Base-by-base conservation (phyloP, 495 filamentous ascomycete genomes). In the Xylaria venustula region DNA sequence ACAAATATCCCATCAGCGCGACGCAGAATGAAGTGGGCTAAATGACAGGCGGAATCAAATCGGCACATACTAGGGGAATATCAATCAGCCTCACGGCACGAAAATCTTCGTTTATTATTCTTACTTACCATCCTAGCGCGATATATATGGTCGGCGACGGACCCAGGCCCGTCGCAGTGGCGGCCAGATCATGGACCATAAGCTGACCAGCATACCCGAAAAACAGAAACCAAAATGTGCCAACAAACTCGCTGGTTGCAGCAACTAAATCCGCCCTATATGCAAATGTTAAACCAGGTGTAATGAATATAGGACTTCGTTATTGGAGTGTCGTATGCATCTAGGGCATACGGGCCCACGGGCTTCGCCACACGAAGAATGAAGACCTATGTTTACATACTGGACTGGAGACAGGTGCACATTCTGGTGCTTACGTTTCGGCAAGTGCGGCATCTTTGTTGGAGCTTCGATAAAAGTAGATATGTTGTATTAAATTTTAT, bases 191-290 rank as follows among this genome's bases (percentile, higher is more conserved):
- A 25, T 65, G 61, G 11, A 68, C 71, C 58, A 73, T 71, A 48
- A 73, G 62, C 12, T 70, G 70, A 49, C 68, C 73, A 46, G 74
- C 69, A 58, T 83, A 83, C 23, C 72, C 75, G 60, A 83, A 78
- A 68, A 76, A 83, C 26, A 83, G 73, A 65, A 83, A 83, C 60
- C 83, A 65, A 53, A 78, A 74, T 3, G 82, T 84, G 47, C 81
- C 81, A 49, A 76, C 71, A 51, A 79, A 79, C 60, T 79, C 78
- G 42, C 76, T 71, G 4, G 69, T 64, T 6, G 73, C 68, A 5
- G 75, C 75, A 1, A 77, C 70, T 26, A 79, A 58, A 47, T 73
- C 64, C 25, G 53, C 28, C 54, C 37, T 40, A 40, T 40, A 12
- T 3, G 3, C 37, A 40, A 12, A 11, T 40, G 14, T 40, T 40